These are phyloP conservation scores for Fusarium burgessii DNA, from an alignment of 2,329 filamentous ascomycete species.

Conservation along the genomic window DNA sequence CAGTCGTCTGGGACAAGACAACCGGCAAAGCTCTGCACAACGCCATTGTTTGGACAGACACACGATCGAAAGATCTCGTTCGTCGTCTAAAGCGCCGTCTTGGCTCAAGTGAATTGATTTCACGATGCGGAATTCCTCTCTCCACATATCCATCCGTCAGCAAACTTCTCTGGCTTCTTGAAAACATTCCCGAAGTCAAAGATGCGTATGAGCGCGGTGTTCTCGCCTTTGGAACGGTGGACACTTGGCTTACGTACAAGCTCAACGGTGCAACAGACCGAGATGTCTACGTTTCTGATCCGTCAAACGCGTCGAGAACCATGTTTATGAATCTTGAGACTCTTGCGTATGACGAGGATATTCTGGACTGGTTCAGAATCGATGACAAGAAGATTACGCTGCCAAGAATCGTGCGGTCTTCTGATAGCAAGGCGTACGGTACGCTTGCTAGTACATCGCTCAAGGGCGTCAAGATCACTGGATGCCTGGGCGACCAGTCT, in stretches of 20 bases:
- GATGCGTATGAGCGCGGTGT: conserved; percentile 78
- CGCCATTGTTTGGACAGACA: conserved; percentile 88
- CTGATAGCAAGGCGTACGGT: conserved; percentile 77
- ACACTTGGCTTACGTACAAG: conserved; percentile 84
- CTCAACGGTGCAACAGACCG: conserved; percentile 77
- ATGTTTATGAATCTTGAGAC: conserved; percentile 90
- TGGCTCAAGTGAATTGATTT: conserved; percentile 74
- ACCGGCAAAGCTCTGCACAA: conserved; percentile 83
- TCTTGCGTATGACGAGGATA: conserved; percentile 77
- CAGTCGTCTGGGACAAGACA: conserved; percentile 81
- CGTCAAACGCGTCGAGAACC: conserved; percentile 82
- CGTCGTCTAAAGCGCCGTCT: conserved; percentile 76
- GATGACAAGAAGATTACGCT: conserved; percentile 76
- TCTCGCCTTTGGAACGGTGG: conserved; percentile 83
- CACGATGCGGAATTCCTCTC: conserved; percentile 79
- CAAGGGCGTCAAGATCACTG: conserved; percentile 77
- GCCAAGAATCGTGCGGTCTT: conserved; percentile 82
- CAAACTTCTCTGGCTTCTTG: conserved; percentile 82
- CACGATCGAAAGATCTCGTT: conserved; percentile 77
- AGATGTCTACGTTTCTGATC: conserved; percentile 79
- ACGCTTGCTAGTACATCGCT: conserved; percentile 70
- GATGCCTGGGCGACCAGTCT: conserved; percentile 85
- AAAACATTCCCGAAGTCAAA: conserved; percentile 74
- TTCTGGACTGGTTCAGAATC: conserved; percentile 80
- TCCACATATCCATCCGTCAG: conserved; percentile 86